These are phyloP conservation scores for Pleoardoris graminearum DNA, from an alignment of 2,329 filamentous ascomycete species.

Conservation along the genomic window DNA sequence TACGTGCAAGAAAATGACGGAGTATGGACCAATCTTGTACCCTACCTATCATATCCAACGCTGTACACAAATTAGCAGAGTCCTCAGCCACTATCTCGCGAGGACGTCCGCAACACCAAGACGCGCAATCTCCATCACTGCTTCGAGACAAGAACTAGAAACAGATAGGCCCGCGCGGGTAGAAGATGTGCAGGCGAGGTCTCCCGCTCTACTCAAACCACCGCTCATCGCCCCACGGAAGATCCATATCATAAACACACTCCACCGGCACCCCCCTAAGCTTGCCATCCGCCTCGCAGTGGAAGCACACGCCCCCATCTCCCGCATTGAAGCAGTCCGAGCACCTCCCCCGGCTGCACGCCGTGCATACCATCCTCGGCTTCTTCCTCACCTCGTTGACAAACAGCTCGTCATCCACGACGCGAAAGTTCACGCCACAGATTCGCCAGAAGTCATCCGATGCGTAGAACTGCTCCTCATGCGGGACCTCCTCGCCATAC, in stretches of 20 bases:
- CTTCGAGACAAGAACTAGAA: too few species aligned
- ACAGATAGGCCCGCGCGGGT: too few species aligned
- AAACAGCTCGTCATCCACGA: constrained; percentile 30
- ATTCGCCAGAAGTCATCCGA: constrained; percentile 35
- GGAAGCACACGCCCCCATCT: constrained; percentile 4
- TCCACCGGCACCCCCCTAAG: neutral
- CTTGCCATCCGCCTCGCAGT: constrained; percentile 2
- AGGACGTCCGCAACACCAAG: too few species aligned
- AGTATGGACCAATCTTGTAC: too few species aligned
- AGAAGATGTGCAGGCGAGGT: too few species aligned
- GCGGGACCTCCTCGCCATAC: constrained; percentile 38
- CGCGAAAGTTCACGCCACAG: constrained; percentile 27
- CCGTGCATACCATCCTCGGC: neutral
- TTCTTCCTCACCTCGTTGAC: constrained; percentile 16
- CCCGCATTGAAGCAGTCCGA: constrained; percentile 7
- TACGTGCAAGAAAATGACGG: too few species aligned
- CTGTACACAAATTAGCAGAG: too few species aligned
- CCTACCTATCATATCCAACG: too few species aligned
- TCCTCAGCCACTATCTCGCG: too few species aligned
- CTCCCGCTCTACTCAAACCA: neutral
- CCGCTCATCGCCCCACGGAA: neutral
- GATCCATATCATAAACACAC: constrained; percentile 3
- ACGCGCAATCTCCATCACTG: too few species aligned
- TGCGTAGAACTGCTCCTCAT: constrained; percentile 34
- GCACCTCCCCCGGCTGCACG: neutral